phyloP scores from a whole-genome alignment of 2,329 filamentous ascomycete species.

The Ilyonectria robusta region DNA sequence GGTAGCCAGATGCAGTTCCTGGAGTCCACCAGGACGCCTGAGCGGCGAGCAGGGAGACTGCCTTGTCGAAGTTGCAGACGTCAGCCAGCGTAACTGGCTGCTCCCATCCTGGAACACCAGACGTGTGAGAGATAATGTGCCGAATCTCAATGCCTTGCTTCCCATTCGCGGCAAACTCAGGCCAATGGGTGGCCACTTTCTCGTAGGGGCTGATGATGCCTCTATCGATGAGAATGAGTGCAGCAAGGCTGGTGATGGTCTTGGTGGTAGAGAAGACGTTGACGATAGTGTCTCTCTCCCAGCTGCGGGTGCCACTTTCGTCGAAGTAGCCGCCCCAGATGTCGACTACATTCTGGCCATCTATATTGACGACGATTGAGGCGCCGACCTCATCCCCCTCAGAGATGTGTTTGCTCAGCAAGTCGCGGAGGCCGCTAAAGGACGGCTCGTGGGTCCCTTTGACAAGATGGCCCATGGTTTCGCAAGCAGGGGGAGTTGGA shows the following conservation, averaged over 20 bases:
- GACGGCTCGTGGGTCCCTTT: not conserved
- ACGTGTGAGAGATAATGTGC: slow-evolving; percentile 58
- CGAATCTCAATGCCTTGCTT: slow-evolving; percentile 57
- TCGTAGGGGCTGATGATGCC: slow-evolving; percentile 54
- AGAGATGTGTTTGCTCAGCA: slow-evolving; percentile 52
- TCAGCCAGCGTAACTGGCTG: slow-evolving; percentile 49
- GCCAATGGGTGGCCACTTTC: slow-evolving; percentile 60
- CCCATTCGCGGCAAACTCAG: slow-evolving; percentile 59
- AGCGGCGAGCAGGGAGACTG: slow-evolving; percentile 53
- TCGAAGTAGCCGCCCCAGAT: slow-evolving; percentile 60
- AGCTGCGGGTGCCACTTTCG: slow-evolving; percentile 47
- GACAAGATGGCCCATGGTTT: not conserved
- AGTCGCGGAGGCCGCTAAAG: not conserved
- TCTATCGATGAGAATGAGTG: slow-evolving; percentile 57
- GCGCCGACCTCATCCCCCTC: slow-evolving; percentile 60
- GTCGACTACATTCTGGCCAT: slow-evolving; percentile 59
- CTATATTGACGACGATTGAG: slow-evolving; percentile 58
- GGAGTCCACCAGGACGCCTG: slow-evolving; percentile 62
- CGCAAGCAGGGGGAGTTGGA: not conserved
- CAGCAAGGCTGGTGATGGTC: slow-evolving; percentile 53
- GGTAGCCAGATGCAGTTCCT: slow-evolving; percentile 60
- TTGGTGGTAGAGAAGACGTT: slow-evolving; percentile 60
- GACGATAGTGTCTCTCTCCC: slow-evolving; percentile 57
- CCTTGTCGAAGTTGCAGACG: slow-evolving; percentile 49
- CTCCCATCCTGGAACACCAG: slow-evolving; percentile 54